phyloP scores from a whole-genome alignment of 352 stramenopile species.

The Globisporangium iwayamae region DNA sequence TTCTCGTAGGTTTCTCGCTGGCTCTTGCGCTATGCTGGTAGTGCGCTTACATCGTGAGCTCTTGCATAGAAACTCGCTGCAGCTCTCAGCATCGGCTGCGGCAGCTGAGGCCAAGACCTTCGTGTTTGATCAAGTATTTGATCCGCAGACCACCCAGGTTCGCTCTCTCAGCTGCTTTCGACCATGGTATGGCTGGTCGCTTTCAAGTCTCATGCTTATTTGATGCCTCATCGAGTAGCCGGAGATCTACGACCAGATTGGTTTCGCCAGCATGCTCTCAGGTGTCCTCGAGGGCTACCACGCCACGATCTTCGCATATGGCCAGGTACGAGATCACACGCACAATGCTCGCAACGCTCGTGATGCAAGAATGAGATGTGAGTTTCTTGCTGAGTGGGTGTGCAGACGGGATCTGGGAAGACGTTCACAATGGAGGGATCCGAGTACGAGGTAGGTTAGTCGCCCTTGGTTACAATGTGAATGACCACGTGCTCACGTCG shows the following conservation, averaged over 20 bases:
- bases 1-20: background rate
- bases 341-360: background rate
- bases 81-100: constrained; percentile 19
- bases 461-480: background rate
- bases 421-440: constrained; percentile 66
- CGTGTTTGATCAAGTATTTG: constrained; percentile 55
- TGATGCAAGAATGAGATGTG: background rate
- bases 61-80: constrained; percentile 23
- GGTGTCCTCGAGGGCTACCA: constrained; percentile 40
- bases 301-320: constrained; percentile 55
- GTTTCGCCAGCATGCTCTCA: constrained; percentile 27
- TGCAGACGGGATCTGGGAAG: constrained; percentile 49
- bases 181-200: background rate
- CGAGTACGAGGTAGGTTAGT: constrained; percentile 40
- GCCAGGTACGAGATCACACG: constrained; percentile 24
- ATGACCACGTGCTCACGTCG: background rate
- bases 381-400: too few species aligned
- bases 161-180: background rate
- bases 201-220: background rate
- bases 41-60: background rate
- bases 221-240: constrained; percentile 12
- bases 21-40: background rate
- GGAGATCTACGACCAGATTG: constrained; percentile 38
- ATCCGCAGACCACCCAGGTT: constrained; percentile 29
- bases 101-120: constrained; percentile 28